Conservation (phyloP, 2,329 filamentous ascomycete species). For the Juglanconis juglandina region DNA sequence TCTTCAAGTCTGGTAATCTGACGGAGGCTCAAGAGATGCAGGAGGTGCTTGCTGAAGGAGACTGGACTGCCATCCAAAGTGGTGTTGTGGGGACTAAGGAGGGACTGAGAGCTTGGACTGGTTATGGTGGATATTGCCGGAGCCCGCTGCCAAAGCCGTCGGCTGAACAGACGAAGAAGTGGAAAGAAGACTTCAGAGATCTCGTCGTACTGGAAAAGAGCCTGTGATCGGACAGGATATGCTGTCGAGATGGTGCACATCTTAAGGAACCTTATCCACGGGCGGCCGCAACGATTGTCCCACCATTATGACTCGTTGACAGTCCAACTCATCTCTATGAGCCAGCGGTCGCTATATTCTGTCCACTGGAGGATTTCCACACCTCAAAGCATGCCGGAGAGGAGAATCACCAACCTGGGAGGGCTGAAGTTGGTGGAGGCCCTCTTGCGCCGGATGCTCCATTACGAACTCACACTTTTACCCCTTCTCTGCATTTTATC, state of each 20-base stretch:
- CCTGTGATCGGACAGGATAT: conserved; percentile 41
- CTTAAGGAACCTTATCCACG: background rate
- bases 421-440: too few species aligned
- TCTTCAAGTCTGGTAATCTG: conserved; percentile 56
- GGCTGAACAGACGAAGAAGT: conserved; percentile 43
- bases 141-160: conserved; percentile 51
- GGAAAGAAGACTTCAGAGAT: conserved; percentile 55
- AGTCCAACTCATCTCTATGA: too few species aligned
- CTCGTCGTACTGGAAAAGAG: conserved; percentile 50
- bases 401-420: too few species aligned
- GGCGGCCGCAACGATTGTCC: too few species aligned
- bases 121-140: conserved; percentile 57
- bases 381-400: too few species aligned
- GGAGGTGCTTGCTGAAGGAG: conserved; percentile 62
- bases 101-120: conserved; percentile 61
- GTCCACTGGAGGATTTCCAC: too few species aligned
- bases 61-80: conserved; percentile 70
- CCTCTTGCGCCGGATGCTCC: too few species aligned
- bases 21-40: conserved; percentile 62
- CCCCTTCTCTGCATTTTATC: too few species aligned
- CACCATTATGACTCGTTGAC: too few species aligned
- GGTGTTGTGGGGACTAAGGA: conserved; percentile 71
- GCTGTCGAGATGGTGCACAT: background rate
- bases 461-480: too few species aligned
- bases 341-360: too few species aligned